phyloP scores from a whole-genome alignment of 2,329 filamentous ascomycete genomes.

The Alternaria longipes region DNA sequence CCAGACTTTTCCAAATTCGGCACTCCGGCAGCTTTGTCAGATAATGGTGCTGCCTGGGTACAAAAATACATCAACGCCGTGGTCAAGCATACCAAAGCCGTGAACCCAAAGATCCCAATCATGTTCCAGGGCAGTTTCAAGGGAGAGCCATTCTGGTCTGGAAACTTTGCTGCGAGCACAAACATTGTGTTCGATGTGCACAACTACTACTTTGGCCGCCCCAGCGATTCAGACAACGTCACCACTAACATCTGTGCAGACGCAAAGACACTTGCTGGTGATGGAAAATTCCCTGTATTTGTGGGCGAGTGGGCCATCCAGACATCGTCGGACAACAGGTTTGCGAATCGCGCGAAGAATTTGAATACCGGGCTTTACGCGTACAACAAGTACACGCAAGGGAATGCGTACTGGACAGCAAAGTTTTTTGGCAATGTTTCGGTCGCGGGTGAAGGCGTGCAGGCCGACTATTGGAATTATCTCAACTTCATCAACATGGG shows the following conservation, averaged over 20 bases:
- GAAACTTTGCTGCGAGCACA: constrained; percentile 8
- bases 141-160: constrained; percentile 30
- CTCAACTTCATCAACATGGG: neutral
- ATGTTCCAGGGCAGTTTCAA: constrained; percentile 32
- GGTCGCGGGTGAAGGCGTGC: neutral
- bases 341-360: neutral
- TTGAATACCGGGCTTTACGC: neutral
- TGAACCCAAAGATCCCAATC: constrained; percentile 25
- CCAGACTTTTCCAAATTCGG: constrained; percentile 43
- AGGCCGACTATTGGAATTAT: neutral
- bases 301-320: neutral
- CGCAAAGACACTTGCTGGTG: neutral
- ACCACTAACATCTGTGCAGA: constrained; percentile 5
- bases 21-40: constrained; percentile 41
- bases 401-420: neutral
- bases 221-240: constrained; percentile 18
- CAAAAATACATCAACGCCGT: constrained; percentile 43
- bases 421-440: neutral
- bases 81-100: constrained; percentile 21
- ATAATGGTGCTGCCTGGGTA: constrained; percentile 43
- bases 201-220: constrained; percentile 35
- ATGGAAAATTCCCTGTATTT: neutral
- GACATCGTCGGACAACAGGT: neutral
- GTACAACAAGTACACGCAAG: neutral
- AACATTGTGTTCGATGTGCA: constrained; percentile 39